phyloP scores from a whole-genome alignment of 2,329 filamentous ascomycete species.

The Cladosporium sp. region DNA sequence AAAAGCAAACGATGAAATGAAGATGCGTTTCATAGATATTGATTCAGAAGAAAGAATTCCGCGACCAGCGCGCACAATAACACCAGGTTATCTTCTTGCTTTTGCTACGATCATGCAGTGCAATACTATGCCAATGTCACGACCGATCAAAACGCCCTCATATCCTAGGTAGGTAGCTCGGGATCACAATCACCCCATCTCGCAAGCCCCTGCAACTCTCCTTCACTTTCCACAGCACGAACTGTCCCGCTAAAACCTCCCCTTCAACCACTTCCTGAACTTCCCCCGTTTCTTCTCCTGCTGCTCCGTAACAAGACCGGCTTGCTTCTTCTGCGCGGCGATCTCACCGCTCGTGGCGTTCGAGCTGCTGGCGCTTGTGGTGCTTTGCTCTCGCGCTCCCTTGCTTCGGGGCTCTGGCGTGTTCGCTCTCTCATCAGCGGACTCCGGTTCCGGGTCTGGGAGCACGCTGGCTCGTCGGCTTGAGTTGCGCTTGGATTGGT shows the following conservation, averaged over 20 bases:
- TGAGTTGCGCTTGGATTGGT: not conserved
- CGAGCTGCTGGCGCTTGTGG: not conserved
- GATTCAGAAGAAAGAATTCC: too few species aligned
- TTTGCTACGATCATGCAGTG: too few species aligned
- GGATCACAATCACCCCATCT: too few species aligned
- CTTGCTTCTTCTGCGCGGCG: not conserved
- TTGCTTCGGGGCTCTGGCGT: too few species aligned
- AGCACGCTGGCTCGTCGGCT: conserved; percentile 1
- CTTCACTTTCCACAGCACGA: not conserved
- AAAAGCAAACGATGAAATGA: too few species aligned
- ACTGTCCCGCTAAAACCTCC: conserved; percentile 3
- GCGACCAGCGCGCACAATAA: too few species aligned
- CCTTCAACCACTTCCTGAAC: conserved; percentile 4
- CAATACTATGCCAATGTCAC: too few species aligned
- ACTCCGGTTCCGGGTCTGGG: not conserved
- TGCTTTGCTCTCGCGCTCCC: not conserved
- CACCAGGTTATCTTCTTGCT: too few species aligned
- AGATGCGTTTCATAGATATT: too few species aligned
- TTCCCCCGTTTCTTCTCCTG: conserved; percentile 9
- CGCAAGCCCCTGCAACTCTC: too few species aligned
- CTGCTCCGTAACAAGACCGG: not conserved
- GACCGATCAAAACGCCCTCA: too few species aligned
- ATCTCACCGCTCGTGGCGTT: conserved; percentile 2
- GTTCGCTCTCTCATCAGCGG: not conserved
- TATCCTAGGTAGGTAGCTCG: too few species aligned